These are phyloP conservation scores for Rhodotorula sp. DNA, from an alignment of 1,284 basidiomycete genomes.

Conservation along the genomic window DNA sequence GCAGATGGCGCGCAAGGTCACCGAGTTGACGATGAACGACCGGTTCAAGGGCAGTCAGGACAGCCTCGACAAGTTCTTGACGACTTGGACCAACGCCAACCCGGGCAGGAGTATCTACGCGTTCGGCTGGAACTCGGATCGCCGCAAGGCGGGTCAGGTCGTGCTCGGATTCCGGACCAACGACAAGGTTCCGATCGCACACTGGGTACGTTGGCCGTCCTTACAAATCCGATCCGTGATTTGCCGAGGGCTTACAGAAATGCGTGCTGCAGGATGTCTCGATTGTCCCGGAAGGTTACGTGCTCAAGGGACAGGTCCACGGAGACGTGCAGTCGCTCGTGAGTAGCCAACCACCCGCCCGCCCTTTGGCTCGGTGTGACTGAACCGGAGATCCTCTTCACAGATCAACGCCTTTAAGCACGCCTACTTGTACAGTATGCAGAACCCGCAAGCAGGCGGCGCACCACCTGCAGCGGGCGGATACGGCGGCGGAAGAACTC, in stretches of 20 bases:
- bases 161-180: constrained; percentile 90
- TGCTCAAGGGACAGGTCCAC: constrained; percentile 23
- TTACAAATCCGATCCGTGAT: constrained; percentile 7
- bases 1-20: constrained; percentile 88
- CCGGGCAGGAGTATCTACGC: constrained; percentile 94
- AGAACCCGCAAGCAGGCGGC: not conserved
- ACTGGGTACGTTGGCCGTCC: constrained; percentile 64
- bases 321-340: constrained; percentile 26
- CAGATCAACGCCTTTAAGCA: constrained; percentile 37
- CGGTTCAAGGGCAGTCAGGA: constrained; percentile 89
- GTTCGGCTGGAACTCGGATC: constrained; percentile 74
- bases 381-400: not conserved
- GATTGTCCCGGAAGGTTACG: constrained; percentile 82
- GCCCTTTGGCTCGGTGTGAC: not conserved
- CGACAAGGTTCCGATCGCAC: constrained; percentile 65
- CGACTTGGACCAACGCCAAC: constrained; percentile 87
- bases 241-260: not conserved
- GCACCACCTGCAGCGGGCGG: not conserved
- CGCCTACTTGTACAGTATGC: constrained; percentile 18
- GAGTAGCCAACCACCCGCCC: not conserved
- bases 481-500: constrained; percentile 1
- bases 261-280: constrained; percentile 66
- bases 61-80: constrained; percentile 83
- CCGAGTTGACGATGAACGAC: constrained; percentile 93
- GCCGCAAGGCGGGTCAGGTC: constrained; percentile 87